Evolutionary conservation across 495 filamentous ascomycete genomes (phyloP).

Genomic region (Niebla homalea): DNA sequence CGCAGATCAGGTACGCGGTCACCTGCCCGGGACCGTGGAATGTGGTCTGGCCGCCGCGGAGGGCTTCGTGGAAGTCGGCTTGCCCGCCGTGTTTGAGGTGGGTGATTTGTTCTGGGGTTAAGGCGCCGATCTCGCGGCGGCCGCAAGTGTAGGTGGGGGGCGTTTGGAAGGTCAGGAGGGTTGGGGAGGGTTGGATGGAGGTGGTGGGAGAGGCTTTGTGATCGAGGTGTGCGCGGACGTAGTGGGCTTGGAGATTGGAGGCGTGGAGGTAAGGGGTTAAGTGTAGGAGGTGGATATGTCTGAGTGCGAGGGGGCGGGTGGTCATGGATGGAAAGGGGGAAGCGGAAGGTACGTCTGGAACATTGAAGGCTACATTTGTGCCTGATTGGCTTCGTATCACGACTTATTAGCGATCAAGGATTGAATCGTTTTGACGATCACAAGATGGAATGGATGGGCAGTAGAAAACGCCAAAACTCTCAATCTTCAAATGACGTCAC

Average conservation of each 20-base stretch:
- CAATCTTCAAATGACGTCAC: no score
- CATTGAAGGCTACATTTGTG: no score
- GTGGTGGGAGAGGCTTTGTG: conserved; percentile 17
- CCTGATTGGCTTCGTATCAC: no score
- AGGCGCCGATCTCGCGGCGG: conserved; percentile 57
- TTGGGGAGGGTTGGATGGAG: conserved; percentile 44
- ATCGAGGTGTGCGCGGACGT: conserved; percentile 33
- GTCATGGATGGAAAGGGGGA: not conserved
- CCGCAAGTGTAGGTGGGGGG: conserved; percentile 82
- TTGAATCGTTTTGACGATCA: no score
- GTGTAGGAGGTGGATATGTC: conserved; percentile 56
- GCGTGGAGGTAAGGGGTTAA: conserved; percentile 38
- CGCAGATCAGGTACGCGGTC: conserved; percentile 77
- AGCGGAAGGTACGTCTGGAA: no score
- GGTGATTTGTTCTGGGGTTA: conserved; percentile 29
- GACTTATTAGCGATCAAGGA: no score
- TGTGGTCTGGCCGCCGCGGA: conserved; percentile 80
- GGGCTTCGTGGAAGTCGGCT: conserved; percentile 54
- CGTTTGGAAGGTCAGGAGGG: conserved; percentile 72
- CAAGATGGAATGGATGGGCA: no score
- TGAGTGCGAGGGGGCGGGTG: conserved; percentile 30
- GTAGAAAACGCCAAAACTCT: no score
- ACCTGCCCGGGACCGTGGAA: conserved; percentile 93
- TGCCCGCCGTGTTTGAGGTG: conserved; percentile 28
- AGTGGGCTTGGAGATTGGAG: conserved; percentile 34